Conservation (phyloP, 352 stramenopile genomes). For the Phytopythium mirpurense region DNA sequence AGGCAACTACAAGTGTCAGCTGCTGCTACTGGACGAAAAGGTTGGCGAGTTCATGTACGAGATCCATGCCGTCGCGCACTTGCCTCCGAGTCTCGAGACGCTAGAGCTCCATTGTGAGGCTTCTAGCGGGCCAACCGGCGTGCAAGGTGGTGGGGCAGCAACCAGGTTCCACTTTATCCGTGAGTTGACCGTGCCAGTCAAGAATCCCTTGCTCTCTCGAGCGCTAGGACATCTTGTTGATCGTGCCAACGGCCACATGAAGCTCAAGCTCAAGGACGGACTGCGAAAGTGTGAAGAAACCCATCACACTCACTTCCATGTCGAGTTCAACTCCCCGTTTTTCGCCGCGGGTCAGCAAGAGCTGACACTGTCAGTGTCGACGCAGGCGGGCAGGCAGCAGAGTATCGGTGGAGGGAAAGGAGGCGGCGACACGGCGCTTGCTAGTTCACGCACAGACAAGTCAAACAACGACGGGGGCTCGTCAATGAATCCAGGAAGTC, state of each 20-base stretch:
- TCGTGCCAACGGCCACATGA: conserved; percentile 57
- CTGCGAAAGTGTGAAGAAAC: conserved; percentile 72
- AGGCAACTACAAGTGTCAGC: conserved; percentile 85
- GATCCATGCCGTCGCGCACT: conserved; percentile 70
- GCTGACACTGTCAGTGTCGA: conserved; percentile 19
- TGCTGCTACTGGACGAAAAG: conserved; percentile 90
- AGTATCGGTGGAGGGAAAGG: neutral
- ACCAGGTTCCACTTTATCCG: conserved; percentile 50
- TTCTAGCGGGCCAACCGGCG: conserved; percentile 5
- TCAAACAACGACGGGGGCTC: conserved; percentile 3
- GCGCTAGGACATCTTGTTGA: conserved; percentile 65
- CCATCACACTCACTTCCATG: conserved; percentile 57
- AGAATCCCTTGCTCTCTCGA: conserved; percentile 74
- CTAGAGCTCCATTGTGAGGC: conserved; percentile 80
- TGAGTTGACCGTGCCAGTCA: conserved; percentile 73
- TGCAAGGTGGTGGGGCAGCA: neutral
- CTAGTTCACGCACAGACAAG: conserved; percentile 6
- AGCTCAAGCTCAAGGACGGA: conserved; percentile 71
- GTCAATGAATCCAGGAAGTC: neutral
- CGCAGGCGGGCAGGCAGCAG: neutral
- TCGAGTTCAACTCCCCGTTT: conserved; percentile 87
- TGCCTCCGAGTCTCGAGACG: conserved; percentile 71
- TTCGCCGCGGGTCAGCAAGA: conserved; percentile 64
- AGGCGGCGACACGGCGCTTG: neutral
- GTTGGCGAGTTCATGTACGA: conserved; percentile 94